Percentiles rank a stretch among this genome's conserved stretches.
These are phyloP conservation scores for Ephemerocybe angulata DNA, from an alignment of 768 basidiomycete species.

Conservation along the genomic window DNA sequence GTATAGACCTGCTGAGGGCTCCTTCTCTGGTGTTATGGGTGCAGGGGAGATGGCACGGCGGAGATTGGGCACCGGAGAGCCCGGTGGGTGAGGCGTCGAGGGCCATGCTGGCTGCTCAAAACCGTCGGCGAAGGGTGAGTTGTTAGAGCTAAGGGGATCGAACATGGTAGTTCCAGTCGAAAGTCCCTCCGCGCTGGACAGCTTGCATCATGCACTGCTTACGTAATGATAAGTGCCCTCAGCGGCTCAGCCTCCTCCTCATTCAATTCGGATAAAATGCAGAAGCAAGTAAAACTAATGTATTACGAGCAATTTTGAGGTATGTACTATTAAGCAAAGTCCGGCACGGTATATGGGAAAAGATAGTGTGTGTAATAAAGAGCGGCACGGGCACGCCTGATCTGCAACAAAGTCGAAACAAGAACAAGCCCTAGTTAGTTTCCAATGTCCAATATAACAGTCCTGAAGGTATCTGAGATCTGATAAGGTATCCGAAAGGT, in stretches of 20 bases:
- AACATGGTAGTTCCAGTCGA: constrained; percentile 41
- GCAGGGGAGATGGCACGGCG: constrained; percentile 56
- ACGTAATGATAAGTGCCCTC: not conserved
- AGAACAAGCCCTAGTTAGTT: not conserved
- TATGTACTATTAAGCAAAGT: not conserved
- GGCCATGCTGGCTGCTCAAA: constrained; percentile 65
- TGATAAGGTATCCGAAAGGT: not conserved
- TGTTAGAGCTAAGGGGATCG: constrained; percentile 66
- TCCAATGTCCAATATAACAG: not conserved
- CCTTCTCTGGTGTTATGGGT: constrained; percentile 48
- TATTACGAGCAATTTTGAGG: no score
- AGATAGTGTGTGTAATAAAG: no score
- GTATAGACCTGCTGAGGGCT: constrained; percentile 55
- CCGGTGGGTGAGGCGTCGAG: constrained; percentile 70
- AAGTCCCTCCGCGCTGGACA: not conserved
- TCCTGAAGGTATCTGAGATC: not conserved
- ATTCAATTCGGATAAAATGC: no score
- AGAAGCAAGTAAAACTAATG: no score
- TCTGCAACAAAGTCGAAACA: no score
- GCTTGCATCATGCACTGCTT: constrained; percentile 4
- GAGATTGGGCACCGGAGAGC: constrained; percentile 69
- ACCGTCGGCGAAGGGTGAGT: constrained; percentile 49
- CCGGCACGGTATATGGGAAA: no score
- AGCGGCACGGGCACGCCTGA: no score
- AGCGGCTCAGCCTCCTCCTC: not conserved